Base-by-base conservation (phyloP, 139 green algal species). In the Chlorella sp. region DNA sequence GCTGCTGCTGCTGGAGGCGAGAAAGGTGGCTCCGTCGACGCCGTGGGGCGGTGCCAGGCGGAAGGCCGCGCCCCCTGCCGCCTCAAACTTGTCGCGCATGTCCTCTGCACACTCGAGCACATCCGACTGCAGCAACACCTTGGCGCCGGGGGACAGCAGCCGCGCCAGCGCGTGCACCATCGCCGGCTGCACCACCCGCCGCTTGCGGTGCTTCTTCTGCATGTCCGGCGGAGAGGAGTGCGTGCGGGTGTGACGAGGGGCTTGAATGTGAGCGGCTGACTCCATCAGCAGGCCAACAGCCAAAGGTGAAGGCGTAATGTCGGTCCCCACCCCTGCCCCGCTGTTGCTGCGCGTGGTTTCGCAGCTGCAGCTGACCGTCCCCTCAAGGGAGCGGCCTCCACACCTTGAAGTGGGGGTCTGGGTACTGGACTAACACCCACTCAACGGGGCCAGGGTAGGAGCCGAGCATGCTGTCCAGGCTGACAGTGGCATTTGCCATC, bases 371-470 rank as follows among this genome's bases (percentile, higher is more conserved):
- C n/a, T n/a, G n/a, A n/a, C n/a, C n/a, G n/a, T n/a, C n/a, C n/a
- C n/a, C n/a, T n/a, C n/a, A n/a, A n/a, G n/a, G n/a, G n/a, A n/a
- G n/a, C n/a, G n/a, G n/a, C n/a, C n/a, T n/a, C n/a, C n/a, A n/a
- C n/a, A n/a, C 86, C 79, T 97, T 97, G 77, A 95, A 97, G 81
- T 96, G 92, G 0, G 93, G 93, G 70, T 96, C 92, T 11, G 93
- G 93, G 77, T 92, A 97, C 84, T 97, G 93, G 38, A 91, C 81
- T n/a, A 63, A 72, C 36, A 85, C 73, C 7, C 81, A 70, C 4
- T 73, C 58, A n/a, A 97, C 36, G 11, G 76, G 74, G 1, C 89
- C 90, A 25, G 90, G 91, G 78, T 95, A 96, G 56, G 60, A 76
- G 0, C 55, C 31, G 71, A 95, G 67, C 64, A 96, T 82, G 45